Base-by-base conservation (phyloP, 805 yeast species). In the Huiozyma sinensis region DNA sequence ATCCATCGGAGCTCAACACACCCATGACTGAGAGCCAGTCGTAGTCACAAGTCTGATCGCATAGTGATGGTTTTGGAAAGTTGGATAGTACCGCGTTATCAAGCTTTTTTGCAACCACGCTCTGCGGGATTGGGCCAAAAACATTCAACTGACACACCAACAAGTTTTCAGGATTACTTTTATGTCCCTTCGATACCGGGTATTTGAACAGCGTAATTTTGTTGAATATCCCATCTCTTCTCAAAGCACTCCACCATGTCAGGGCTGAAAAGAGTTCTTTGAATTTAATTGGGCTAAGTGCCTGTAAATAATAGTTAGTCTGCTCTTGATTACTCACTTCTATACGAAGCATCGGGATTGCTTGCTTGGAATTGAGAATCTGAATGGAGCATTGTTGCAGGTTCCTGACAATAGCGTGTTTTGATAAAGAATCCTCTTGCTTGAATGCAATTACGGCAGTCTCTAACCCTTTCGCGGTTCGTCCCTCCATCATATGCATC, bases 21-120 rank as follows among this genome's bases (percentile, higher is more conserved):
- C 84, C 88, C 81, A 79, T 80, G 1, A 83, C 76, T 42, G 69
- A 71, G 55, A 81, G 81, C 90, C 90, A 83, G 24, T 17, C 24
- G 24, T 17, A 17, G 24, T 17, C 24, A 17, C 24, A 17, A 17
- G 24, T 17, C 24, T 17, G 24, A 17, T 17, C 24, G 24, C 24
- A 17, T 17, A 17, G 24, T 5, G 79, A 79, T 37, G 13, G 33
- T 36, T 38, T 8, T 27, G 33, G 17, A 9, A 38, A 17, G 30
- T 39, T 27, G 12, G 41, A 6, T 43, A 9, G 8, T 40, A 36
- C 3, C 28, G 17, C 11, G 27, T 24, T 29, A 27, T 45, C 37
- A 37, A 44, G 6, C 42, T 46, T 47, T 45, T 49, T 47, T 6
- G 43, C 49, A 13, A 40, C 44, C 48, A 36, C 44, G 32, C 44